Conservation (phyloP, 208 protist genomes). For the Wallacemonas sp. region DNA sequence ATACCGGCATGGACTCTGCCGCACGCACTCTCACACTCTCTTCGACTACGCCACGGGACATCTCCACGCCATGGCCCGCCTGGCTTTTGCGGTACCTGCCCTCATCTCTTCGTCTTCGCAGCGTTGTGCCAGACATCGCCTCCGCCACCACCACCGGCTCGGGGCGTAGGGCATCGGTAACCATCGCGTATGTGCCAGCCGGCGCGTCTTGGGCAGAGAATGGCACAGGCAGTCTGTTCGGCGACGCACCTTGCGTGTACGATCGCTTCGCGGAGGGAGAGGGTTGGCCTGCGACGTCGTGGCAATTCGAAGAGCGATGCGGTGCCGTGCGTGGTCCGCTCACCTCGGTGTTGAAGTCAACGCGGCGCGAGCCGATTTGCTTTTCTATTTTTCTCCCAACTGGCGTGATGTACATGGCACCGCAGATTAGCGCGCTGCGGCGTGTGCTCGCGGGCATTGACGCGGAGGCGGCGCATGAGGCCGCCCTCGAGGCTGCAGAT, state of each 20-base stretch:
- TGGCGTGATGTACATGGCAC: background rate
- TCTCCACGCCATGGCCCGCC: too few species aligned
- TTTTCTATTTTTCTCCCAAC: conserved; percentile 34
- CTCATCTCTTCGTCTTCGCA: background rate
- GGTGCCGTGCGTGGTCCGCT: conserved; percentile 56
- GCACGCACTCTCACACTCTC: too few species aligned
- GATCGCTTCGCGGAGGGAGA: background rate
- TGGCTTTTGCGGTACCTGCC: conserved; percentile 6
- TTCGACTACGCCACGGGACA: too few species aligned
- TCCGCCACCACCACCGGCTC: too few species aligned
- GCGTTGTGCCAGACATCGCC: too few species aligned
- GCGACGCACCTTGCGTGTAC: background rate
- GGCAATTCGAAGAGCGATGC: conserved; percentile 58
- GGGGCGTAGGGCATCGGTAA: too few species aligned
- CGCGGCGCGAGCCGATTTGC: conserved; percentile 11
- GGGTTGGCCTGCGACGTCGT: conserved; percentile 53
- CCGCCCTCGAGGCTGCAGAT: conserved; percentile 3
- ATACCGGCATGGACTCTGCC: too few species aligned
- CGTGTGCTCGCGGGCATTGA: conserved; percentile 1
- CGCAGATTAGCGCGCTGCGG: conserved; percentile 4
- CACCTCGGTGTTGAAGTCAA: conserved; percentile 11
- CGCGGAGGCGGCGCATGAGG: conserved; percentile 5
- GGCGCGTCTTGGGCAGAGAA: too few species aligned
- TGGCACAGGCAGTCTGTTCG: too few species aligned
- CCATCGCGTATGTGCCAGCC: too few species aligned